Percentiles rank a stretch among this genome's conserved stretches.
These are phyloP conservation scores for Penicillium cinerascens DNA, from an alignment of 495 filamentous ascomycete genomes.

Conservation along the genomic window DNA sequence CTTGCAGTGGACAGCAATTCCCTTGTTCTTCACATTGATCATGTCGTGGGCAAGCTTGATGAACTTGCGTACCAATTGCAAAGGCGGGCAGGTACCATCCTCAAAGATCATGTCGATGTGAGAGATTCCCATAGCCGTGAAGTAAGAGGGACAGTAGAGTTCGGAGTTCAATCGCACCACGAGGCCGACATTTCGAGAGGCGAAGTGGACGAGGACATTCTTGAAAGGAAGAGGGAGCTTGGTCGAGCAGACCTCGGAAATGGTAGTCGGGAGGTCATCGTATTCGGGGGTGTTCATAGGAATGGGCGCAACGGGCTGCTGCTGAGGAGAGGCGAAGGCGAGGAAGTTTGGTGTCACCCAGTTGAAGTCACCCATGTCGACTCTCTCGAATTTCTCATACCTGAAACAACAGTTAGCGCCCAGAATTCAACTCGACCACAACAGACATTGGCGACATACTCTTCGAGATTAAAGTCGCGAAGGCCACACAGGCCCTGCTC, in stretches of 20 bases:
- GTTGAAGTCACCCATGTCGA: conserved; percentile 99
- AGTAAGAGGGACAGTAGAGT: conserved; percentile 92
- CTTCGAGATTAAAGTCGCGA: conserved; percentile 87
- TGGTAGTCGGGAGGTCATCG: conserved; percentile 63
- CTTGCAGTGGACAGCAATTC: conserved; percentile 97
- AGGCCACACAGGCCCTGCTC: conserved; percentile 85
- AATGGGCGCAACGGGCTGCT: conserved; percentile 67
- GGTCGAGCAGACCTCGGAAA: conserved; percentile 60
- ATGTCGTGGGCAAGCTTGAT: conserved; percentile 92
- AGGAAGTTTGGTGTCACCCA: conserved; percentile 95
- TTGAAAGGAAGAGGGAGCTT: conserved; percentile 80
- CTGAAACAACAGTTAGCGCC: conserved; percentile 38
- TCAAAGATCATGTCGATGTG: conserved; percentile 99
- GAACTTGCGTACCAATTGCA: conserved; percentile 83
- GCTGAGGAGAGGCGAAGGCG: conserved; percentile 93
- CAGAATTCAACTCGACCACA: neutral
- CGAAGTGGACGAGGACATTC: conserved; percentile 89
- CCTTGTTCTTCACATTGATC: conserved; percentile 80
- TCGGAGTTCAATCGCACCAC: conserved; percentile 95
- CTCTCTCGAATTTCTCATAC: conserved; percentile 89
- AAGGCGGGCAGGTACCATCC: conserved; percentile 89
- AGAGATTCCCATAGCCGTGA: conserved; percentile 88
- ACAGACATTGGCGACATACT: conserved; percentile 51
- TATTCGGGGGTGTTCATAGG: conserved; percentile 67
- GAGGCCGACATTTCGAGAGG: conserved; percentile 78